Percentiles rank a stretch among this genome's conserved stretches.
phyloP scores from a whole-genome alignment of 176 grass and related monocot genomes.

The Carex pumila region DNA sequence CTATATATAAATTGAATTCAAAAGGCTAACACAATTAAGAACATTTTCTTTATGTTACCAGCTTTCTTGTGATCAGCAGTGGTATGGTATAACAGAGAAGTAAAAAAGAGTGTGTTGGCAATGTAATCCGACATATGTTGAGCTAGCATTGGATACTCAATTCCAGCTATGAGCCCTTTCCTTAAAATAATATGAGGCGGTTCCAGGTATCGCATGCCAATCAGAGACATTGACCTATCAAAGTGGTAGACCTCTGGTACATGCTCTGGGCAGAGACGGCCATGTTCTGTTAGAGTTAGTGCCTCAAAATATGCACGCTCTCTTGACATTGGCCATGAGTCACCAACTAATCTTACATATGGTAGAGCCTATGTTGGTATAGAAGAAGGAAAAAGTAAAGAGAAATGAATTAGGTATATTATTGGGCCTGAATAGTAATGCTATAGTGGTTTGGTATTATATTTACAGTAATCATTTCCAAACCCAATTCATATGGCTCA shows the following conservation, averaged over 20 bases:
- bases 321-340: slow-evolving; percentile 83
- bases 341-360: slow-evolving; percentile 69
- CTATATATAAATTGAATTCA: background rate
- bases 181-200: slow-evolving; percentile 87
- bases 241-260: slow-evolving; percentile 94
- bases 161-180: slow-evolving; percentile 85
- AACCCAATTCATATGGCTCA: background rate
- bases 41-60: slow-evolving; percentile 33
- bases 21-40: background rate
- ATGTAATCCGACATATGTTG: slow-evolving; percentile 75
- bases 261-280: slow-evolving; percentile 62
- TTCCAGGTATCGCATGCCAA: slow-evolving; percentile 81
- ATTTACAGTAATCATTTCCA: background rate
- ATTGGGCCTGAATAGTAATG: background rate
- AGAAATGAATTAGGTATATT: background rate
- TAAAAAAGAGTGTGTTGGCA: slow-evolving; percentile 88
- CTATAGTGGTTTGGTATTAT: background rate
- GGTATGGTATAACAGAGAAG: slow-evolving; percentile 59
- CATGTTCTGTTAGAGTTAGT: slow-evolving; percentile 49
- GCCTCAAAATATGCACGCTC: slow-evolving; percentile 92
- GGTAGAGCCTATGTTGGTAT: slow-evolving; percentile 60
- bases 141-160: slow-evolving; percentile 73
- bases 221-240: slow-evolving; percentile 70
- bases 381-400: background rate
- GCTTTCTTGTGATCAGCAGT: slow-evolving; percentile 67